These are phyloP conservation scores for Cryptococcus hybrid DNA, from an alignment of 1,284 basidiomycete genomes.

Conservation along the genomic window DNA sequence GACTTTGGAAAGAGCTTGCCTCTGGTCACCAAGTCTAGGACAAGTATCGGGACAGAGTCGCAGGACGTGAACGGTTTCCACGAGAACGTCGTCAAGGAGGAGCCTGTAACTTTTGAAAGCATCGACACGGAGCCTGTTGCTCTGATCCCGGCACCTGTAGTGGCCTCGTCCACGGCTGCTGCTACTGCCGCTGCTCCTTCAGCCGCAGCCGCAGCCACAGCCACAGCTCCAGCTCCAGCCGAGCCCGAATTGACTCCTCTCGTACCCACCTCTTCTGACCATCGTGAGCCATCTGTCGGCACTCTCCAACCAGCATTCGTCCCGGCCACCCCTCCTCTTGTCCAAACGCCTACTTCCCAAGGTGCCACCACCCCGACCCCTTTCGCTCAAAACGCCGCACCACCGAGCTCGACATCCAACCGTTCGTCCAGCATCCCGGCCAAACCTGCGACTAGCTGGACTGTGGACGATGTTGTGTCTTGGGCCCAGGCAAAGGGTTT, in stretches of 20 bases:
- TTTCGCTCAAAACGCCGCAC: too few relatives aligned
- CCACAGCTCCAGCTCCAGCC: not conserved
- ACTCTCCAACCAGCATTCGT: conserved; percentile 22
- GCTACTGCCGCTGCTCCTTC: conserved; percentile 3
- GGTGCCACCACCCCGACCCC: not conserved
- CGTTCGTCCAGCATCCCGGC: conserved; percentile 4
- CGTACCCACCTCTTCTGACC: not conserved
- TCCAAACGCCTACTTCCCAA: not conserved
- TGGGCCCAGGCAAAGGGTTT: conserved; percentile 87
- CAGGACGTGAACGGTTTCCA: conserved; percentile 15
- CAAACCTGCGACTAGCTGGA: conserved; percentile 57
- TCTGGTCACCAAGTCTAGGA: conserved; percentile 3
- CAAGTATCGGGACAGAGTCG: not conserved
- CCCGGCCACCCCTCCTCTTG: conserved; percentile 25
- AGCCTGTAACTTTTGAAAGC: not conserved
- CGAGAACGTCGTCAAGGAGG: not conserved
- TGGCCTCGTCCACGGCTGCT: conserved; percentile 1
- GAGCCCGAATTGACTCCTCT: not conserved
- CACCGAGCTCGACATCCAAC: conserved; percentile 2
- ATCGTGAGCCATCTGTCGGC: not conserved
- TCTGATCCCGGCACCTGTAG: not conserved
- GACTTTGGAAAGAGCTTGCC: conserved; percentile 8
- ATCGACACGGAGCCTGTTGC: conserved; percentile 2
- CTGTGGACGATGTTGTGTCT: conserved; percentile 81
- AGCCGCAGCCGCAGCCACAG: not conserved